These are phyloP conservation scores for Athelia sp. DNA, from an alignment of 1,284 basidiomycete genomes.

Conservation along the genomic window DNA sequence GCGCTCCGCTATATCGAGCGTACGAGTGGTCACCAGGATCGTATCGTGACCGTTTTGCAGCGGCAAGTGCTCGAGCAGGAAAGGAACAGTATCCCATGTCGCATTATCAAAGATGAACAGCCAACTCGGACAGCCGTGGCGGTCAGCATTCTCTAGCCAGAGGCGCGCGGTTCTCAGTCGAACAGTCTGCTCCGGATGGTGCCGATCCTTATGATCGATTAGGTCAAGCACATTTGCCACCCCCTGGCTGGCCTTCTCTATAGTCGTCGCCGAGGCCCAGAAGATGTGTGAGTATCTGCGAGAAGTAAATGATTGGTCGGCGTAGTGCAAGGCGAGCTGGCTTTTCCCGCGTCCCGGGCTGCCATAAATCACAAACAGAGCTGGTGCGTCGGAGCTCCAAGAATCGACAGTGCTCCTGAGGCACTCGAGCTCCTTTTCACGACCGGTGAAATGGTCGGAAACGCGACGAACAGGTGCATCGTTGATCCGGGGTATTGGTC, in stretches of 20 bases:
- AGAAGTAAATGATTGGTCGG: not conserved
- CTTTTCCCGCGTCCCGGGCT: not conserved
- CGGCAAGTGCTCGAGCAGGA: not conserved
- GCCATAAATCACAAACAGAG: not conserved
- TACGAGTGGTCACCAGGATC: not conserved
- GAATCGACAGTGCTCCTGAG: not conserved
- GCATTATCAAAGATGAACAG: not conserved
- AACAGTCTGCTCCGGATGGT: not conserved
- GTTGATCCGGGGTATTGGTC: too few relatives aligned
- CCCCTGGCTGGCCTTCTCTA: not conserved
- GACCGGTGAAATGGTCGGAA: not conserved
- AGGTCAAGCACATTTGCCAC: not conserved
- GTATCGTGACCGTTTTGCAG: not conserved
- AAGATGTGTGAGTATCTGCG: not conserved
- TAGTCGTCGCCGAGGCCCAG: not conserved
- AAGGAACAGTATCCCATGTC: not conserved
- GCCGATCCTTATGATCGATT: not conserved
- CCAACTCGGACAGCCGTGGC: too few relatives aligned
- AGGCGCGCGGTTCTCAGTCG: not conserved
- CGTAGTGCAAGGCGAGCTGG: not conserved
- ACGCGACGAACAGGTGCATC: not conserved
- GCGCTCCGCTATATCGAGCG: not conserved
- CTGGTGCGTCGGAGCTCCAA: not conserved
- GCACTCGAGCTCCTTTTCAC: not conserved
- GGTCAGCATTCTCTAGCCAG: not conserved